Evolutionary conservation across 352 stramenopile genomes (phyloP).

Genomic region (Phytophthora aleatoria): DNA sequence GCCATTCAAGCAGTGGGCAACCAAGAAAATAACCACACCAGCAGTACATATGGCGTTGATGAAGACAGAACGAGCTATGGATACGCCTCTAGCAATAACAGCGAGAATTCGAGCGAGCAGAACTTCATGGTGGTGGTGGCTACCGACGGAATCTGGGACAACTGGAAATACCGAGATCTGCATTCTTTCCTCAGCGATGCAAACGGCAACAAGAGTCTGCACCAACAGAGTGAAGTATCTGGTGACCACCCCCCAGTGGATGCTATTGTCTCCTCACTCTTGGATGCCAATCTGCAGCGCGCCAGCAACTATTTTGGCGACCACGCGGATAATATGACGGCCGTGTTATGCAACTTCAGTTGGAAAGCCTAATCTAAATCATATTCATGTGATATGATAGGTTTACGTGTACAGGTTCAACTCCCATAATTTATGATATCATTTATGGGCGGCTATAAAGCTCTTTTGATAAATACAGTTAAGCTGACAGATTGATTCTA

Average conservation of each 20-base stretch:
- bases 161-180: conserved; percentile 87
- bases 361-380: conserved; percentile 5
- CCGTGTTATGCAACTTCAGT: conserved; percentile 60
- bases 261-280: conserved; percentile 43
- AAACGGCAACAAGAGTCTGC: conserved; percentile 6
- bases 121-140: conserved; percentile 68
- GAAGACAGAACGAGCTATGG: conserved; percentile 12
- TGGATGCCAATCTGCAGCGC: conserved; percentile 66
- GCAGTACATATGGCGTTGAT: conserved; percentile 2
- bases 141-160: conserved; percentile 90
- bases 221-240: conserved; percentile 9
- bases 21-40: conserved; percentile 14
- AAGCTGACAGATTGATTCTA: too few relatives aligned
- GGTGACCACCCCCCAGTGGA: conserved; percentile 27
- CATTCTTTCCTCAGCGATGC: conserved; percentile 46
- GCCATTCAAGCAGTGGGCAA: conserved; percentile 16
- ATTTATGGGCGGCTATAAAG: too few relatives aligned
- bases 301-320: conserved; percentile 77
- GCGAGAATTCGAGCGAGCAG: conserved; percentile 3
- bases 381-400: background rate
- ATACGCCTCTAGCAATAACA: conserved; percentile 4
- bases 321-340: conserved; percentile 91
- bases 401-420: too few relatives aligned
- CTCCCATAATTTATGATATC: too few relatives aligned
- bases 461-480: too few relatives aligned